Evolutionary conservation across 139 green algal genomes (phyloP), one percentile per base, ranked within the genome.

Genomic region (Parachlorella kessleri): DNA sequence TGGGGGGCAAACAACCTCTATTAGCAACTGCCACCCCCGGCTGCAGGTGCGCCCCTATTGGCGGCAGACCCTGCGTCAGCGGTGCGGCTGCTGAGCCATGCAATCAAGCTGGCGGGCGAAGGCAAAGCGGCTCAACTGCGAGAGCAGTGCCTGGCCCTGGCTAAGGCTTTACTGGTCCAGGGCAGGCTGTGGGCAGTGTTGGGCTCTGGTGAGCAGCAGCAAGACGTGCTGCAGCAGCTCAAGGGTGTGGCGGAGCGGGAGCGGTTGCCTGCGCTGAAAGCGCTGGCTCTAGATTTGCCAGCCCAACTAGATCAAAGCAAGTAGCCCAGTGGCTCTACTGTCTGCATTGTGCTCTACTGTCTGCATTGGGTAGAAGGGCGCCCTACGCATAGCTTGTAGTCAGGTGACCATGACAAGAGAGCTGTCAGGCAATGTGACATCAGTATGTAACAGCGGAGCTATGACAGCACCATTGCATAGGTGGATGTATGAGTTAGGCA

Each of bases 41-140:
- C 39, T 21, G 65, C 32, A 7, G 37, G 1, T 23, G 33, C 30
- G 30, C 32, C 65, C 4, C 39, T 68, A 65, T 41, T 74, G 42
- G 36, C 65, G 21, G 36, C 39, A 23, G 21, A 63, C 14, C 67
- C 80, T 53, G 39, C 18, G 9, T 76, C 65, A 6, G 30, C 37
- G 33, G 30, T 30, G 24, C 48, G 48, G 24, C 66, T 80, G 79
- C 59, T 77, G 40, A 39, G 70, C 38, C 35, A 55, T 2, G 79
- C 41, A 23, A 26, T 84, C 67, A 30, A 39, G 39, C 40, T 84
- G 26, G 59, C 36, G 9, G 71, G 40, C 4, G 75, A 80, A 23
- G 75, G 66, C 24, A 80, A 80, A 65, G 66, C 32, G 33, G 36
- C 75, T 2, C 75, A 80, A 65, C 75, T 80, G 75, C 65, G 75